Evolutionary conservation across 257 asterid genomes (phyloP).

Genomic region (Mitragyna speciosa): DNA sequence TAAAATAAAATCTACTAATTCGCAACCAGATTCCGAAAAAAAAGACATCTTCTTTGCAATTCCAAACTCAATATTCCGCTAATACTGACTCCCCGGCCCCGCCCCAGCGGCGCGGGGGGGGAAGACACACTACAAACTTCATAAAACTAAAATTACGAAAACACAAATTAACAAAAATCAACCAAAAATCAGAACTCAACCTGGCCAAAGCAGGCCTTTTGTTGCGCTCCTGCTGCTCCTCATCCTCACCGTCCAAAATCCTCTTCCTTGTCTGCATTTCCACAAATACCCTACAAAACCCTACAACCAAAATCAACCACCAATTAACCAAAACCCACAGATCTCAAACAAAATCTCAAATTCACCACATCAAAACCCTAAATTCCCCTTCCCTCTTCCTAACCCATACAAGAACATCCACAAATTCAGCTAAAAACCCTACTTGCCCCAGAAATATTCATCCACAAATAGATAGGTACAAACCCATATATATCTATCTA

Average conservation of each 20-base stretch:
- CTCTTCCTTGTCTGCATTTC: conserved; percentile 95
- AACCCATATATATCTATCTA: too few relatives aligned
- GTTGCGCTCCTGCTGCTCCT: conserved; percentile 61
- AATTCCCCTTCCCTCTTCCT: neutral
- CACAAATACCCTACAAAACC: conserved; percentile 22
- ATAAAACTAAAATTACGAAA: neutral
- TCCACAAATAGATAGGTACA: neutral
- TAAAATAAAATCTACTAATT: neutral
- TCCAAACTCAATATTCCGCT: neutral
- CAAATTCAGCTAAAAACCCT: conserved; percentile 19
- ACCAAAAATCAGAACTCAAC: conserved; percentile 14
- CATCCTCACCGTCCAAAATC: conserved; percentile 68
- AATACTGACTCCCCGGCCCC: too few relatives aligned
- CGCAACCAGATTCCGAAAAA: neutral
- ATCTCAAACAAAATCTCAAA: conserved; percentile 10
- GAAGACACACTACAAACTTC: conserved; percentile 1
- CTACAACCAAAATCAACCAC: conserved; percentile 1
- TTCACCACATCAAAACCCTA: neutral
- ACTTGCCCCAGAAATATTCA: neutral
- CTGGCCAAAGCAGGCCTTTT: conserved; percentile 61
- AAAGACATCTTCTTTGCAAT: neutral
- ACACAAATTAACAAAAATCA: conserved; percentile 5
- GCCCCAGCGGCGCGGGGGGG: too few relatives aligned
- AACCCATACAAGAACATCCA: neutral
- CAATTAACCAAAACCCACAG: conserved; percentile 5